These are phyloP conservation scores for Onygena corvina DNA, from an alignment of 2,329 filamentous ascomycete species.

Conservation along the genomic window DNA sequence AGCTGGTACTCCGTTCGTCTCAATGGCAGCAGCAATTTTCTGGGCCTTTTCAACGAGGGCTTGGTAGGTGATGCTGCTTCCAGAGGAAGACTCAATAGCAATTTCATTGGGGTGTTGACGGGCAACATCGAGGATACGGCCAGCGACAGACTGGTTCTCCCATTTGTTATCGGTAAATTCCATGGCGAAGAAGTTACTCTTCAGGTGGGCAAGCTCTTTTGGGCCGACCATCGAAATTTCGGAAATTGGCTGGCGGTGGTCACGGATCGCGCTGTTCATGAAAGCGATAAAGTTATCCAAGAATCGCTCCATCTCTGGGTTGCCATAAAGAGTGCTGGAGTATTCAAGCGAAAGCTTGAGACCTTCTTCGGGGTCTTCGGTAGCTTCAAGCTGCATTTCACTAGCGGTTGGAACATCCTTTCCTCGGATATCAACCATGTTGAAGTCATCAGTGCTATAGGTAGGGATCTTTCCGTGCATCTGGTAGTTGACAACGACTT, in stretches of 20 bases:
- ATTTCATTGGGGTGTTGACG: constrained; percentile 13
- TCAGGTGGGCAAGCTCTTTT: constrained; percentile 18
- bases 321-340: constrained; percentile 17
- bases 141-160: constrained; percentile 14
- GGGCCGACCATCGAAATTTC: constrained; percentile 19
- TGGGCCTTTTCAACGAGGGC: constrained; percentile 15
- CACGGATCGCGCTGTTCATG: constrained; percentile 18
- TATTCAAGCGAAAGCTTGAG: constrained; percentile 18
- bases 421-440: constrained; percentile 14
- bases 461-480: constrained; percentile 18
- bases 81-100: constrained; percentile 18
- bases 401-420: constrained; percentile 19
- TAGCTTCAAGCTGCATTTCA: constrained; percentile 19
- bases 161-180: constrained; percentile 14
- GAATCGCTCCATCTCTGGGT: constrained; percentile 20
- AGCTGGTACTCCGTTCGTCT: constrained; percentile 8
- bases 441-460: constrained; percentile 18
- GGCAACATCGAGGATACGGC: constrained; percentile 14
- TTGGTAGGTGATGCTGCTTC: constrained; percentile 16
- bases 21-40: constrained; percentile 11
- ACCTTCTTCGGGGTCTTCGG: constrained; percentile 18
- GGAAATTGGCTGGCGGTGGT: constrained; percentile 19
- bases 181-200: constrained; percentile 15
- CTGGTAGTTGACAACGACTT: constrained; percentile 17
- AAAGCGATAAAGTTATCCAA: constrained; percentile 20